Percentiles rank a stretch among this genome's conserved stretches.
Evolutionary conservation across 805 yeast species (phyloP).

Genomic region (Barnettozyma wickerhamii): DNA sequence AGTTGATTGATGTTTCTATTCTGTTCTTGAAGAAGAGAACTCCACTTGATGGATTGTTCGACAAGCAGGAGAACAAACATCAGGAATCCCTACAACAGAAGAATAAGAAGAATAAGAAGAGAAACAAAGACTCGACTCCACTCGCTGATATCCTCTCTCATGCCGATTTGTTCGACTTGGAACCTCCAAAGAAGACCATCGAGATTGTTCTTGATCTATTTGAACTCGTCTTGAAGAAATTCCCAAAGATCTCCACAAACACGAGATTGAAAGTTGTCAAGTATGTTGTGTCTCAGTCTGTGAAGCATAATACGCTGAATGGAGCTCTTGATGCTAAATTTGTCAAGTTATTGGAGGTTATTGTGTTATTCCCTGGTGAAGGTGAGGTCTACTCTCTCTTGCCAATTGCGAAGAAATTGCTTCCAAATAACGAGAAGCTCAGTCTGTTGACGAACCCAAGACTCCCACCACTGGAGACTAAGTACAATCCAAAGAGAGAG

Average conservation of each 20-base stretch:
- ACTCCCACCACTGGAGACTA: conserved; percentile 45
- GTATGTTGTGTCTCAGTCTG: conserved; percentile 36
- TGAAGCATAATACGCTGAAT: conserved; percentile 26
- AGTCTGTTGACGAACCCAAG: conserved; percentile 71
- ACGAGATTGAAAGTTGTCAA: conserved; percentile 56
- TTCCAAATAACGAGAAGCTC: conserved; percentile 45
- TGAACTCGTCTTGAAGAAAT: conserved; percentile 40
- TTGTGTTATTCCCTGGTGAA: conserved; percentile 66
- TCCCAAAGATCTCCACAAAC: conserved; percentile 52
- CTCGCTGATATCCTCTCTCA: conserved; percentile 68
- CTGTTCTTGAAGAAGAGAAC: conserved; percentile 32
- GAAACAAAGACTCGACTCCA: conserved; percentile 40
- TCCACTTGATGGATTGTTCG: conserved; percentile 26
- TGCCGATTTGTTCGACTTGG: conserved; percentile 46
- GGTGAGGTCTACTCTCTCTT: conserved; percentile 57
- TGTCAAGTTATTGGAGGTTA: conserved; percentile 41
- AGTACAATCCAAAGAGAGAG: conserved; percentile 19
- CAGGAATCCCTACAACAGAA: conserved; percentile 13
- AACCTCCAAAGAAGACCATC: conserved; percentile 36
- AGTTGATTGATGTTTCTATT: conserved; percentile 56
- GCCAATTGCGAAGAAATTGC: conserved; percentile 60
- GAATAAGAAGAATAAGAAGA: conserved; percentile 38
- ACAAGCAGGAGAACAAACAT: conserved; percentile 33
- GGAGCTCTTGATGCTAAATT: conserved; percentile 27
- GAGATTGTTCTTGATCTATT: conserved; percentile 39